phyloP scores from a whole-genome alignment of 2,329 filamentous ascomycete species.

The Ascosphaera pollenicola region DNA sequence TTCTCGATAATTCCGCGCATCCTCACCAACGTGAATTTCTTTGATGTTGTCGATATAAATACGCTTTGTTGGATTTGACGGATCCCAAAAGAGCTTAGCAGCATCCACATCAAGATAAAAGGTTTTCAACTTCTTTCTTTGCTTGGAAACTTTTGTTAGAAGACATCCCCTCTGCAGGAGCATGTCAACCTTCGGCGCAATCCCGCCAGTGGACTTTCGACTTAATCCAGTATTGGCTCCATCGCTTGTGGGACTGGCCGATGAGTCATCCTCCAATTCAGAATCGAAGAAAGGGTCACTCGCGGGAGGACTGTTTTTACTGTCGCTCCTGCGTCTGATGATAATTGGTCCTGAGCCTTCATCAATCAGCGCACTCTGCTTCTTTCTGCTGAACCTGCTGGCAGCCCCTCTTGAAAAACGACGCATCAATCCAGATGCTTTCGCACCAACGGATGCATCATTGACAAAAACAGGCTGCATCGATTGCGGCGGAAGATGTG shows the following conservation, averaged over 20 bases:
- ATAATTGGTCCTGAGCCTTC: conserved; percentile 78
- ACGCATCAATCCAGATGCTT: conserved; percentile 51
- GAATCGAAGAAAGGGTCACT: conserved; percentile 23
- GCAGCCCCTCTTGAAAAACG: conserved; percentile 64
- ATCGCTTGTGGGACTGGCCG: conserved; percentile 19
- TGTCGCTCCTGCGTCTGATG: conserved; percentile 70
- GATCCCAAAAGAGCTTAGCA: conserved; percentile 77
- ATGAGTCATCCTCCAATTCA: conserved; percentile 22
- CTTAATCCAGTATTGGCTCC: conserved; percentile 16
- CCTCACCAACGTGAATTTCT: conserved; percentile 62
- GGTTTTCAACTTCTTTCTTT: conserved; percentile 47
- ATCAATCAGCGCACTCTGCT: conserved; percentile 55
- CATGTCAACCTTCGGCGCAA: conserved; percentile 51
- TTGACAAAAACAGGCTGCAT: conserved; percentile 3
- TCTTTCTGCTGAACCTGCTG: conserved; percentile 49
- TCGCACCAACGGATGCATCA: conserved; percentile 11
- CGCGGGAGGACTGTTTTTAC: conserved; percentile 47
- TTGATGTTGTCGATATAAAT: conserved; percentile 93
- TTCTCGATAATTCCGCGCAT: conserved; percentile 73
- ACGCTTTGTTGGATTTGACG: conserved; percentile 52
- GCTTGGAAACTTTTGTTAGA: conserved; percentile 69
- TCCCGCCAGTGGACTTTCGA: conserved; percentile 13
- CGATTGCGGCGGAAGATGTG: too few relatives aligned
- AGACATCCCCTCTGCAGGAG: conserved; percentile 57
- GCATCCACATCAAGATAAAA: conserved; percentile 64